Percentiles rank a stretch among this genome's conserved stretches.
Conservation (phyloP, 441 rosid genomes). For the Raphanus hybrid region DNA sequence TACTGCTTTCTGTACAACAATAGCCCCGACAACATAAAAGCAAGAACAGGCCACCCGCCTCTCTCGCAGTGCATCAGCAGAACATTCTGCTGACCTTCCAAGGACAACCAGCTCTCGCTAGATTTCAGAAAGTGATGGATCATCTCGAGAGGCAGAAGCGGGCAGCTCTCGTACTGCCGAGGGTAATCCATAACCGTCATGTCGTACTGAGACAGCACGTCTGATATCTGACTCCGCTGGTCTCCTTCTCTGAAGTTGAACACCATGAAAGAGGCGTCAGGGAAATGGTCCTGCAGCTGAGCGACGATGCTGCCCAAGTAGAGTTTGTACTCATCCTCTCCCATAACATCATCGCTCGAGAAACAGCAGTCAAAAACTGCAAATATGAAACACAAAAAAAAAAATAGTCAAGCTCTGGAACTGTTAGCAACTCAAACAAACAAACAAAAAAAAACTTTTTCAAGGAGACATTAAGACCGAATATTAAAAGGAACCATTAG, state of each 20-base stretch:
- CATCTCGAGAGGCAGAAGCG: constrained; percentile 84
- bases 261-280: constrained; percentile 97
- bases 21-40: constrained; percentile 93
- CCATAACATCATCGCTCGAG: constrained; percentile 87
- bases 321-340: constrained; percentile 85
- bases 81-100: constrained; percentile 94
- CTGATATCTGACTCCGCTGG: constrained; percentile 78
- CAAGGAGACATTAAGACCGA: constrained; percentile 1
- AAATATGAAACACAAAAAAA: not conserved
- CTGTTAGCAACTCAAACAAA: constrained; percentile 20
- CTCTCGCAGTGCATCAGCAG: constrained; percentile 92
- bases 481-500: not conserved
- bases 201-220: constrained; percentile 77
- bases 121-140: constrained; percentile 85
- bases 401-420: not conserved
- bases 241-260: constrained; percentile 75
- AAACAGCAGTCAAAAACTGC: constrained; percentile 98
- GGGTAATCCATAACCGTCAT: constrained; percentile 99
- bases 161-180: constrained; percentile 84
- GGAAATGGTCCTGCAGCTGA: constrained; percentile 89
- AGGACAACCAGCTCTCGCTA: constrained; percentile 90
- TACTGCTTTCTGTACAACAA: constrained; percentile 77
- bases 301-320: constrained; percentile 91
- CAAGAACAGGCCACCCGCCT: constrained; percentile 98
- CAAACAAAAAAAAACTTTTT: not conserved